A percentile compares a stretch with the other conserved stretches of the same genome.
phyloP scores from a whole-genome alignment of 352 stramenopile genomes.

The Globisporangium yorkense region DNA sequence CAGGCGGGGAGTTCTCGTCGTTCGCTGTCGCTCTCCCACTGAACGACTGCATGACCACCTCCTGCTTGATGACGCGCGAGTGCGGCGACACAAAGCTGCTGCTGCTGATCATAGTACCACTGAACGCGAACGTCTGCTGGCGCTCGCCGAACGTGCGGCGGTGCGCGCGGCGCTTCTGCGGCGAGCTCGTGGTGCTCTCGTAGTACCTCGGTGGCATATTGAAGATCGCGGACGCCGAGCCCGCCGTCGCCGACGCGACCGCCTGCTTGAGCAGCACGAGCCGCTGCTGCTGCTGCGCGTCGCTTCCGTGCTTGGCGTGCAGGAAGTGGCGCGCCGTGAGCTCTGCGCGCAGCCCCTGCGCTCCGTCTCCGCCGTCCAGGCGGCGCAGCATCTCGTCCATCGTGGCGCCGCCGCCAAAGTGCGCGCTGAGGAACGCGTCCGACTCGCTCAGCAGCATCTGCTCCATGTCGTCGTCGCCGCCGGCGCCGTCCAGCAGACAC shows the following conservation, averaged over 20 bases:
- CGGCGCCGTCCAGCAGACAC: constrained; percentile 10
- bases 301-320: constrained; percentile 1
- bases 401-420: constrained; percentile 11
- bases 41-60: background rate
- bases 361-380: background rate
- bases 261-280: constrained; percentile 15
- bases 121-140: constrained; percentile 45
- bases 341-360: constrained; percentile 4
- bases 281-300: constrained; percentile 6
- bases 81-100: background rate
- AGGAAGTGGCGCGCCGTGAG: constrained; percentile 14
- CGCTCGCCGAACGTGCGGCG: constrained; percentile 58
- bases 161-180: constrained; percentile 39
- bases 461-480: constrained; percentile 51
- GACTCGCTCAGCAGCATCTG: constrained; percentile 46
- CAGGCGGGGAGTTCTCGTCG: background rate
- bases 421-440: constrained; percentile 28
- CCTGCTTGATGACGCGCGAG: background rate
- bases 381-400: constrained; percentile 16
- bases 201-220: constrained; percentile 41
- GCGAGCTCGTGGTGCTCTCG: constrained; percentile 21
- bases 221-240: constrained; percentile 12
- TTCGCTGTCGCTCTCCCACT: background rate
- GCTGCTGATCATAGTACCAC: background rate
- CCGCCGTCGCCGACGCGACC: constrained; percentile 4